Percentiles rank a stretch among this genome's conserved stretches.
Conservation (phyloP, 2,329 filamentous ascomycete species). For the Endocalyx cinctus region DNA sequence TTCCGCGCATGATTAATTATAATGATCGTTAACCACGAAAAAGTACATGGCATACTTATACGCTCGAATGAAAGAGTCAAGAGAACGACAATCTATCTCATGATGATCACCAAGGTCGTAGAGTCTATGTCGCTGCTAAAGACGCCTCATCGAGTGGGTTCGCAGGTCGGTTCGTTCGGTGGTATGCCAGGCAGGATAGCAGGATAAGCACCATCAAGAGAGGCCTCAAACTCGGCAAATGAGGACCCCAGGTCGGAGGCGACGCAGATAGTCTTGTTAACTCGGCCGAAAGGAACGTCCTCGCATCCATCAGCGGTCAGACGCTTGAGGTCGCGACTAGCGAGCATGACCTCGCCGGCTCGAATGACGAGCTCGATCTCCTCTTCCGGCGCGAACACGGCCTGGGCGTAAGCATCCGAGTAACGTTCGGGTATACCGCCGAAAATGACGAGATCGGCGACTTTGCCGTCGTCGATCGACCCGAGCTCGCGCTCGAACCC, state of each 20-base stretch:
- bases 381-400: slow-evolving; percentile 15
- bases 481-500: slow-evolving; percentile 35
- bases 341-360: slow-evolving; percentile 18
- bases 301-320: slow-evolving; percentile 15
- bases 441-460: slow-evolving; percentile 40
- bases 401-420: slow-evolving; percentile 13
- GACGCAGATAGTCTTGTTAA: slow-evolving; percentile 16
- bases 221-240: slow-evolving; percentile 14
- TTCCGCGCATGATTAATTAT: no score
- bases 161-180: slow-evolving; percentile 27
- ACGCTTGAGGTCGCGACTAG: slow-evolving; percentile 7
- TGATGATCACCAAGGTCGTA: no score
- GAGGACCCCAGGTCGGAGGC: slow-evolving; percentile 18
- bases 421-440: slow-evolving; percentile 12
- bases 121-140: no score
- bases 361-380: slow-evolving; percentile 24
- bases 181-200: slow-evolving; percentile 34
- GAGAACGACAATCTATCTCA: no score
- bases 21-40: no score
- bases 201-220: slow-evolving; percentile 19
- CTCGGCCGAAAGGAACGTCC: slow-evolving; percentile 10
- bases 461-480: slow-evolving; percentile 35
- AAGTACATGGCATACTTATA: no score
- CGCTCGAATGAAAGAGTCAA: no score
- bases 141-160: slow-evolving; percentile 11